Base-by-base conservation (phyloP, 768 basidiomycete species). In the Podaxis carcinomalis region DNA sequence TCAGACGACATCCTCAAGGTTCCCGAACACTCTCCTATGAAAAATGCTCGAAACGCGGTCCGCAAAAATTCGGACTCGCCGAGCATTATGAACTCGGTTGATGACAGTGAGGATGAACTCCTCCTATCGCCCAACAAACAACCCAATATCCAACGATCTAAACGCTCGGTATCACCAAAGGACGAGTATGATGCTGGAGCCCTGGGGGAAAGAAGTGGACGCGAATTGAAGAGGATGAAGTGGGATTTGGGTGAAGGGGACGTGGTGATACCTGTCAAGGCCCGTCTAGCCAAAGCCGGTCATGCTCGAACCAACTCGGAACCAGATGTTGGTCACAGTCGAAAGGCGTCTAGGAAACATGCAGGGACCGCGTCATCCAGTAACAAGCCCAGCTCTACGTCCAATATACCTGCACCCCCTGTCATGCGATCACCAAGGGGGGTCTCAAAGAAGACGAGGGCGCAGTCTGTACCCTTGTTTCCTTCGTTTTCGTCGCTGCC, bases 11-110 rank as follows among this genome's bases (percentile, higher is more conserved):
- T 82, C n/a, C 70, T 84, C 23, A 74, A 72, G 44, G 67, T 83
- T 51, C 72, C 82, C 32, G 75, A 77, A 36, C 70, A 73, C 28
- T 85, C 83, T 21, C 83, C 84, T 1, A 73, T 85, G 72, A 85
- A 85, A 68, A 73, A 76, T 66, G 83, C 83, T 53, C 76, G 77
- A 52, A 76, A 66, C 56, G 69, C 77, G 11, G 65, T 35, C 9
- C 52, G 73, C 51, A 72, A 70, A 61, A 74, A 67, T 64, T 71
- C 65, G 27, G 64, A 56, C 27, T 60, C 63, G 36, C 56, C 54
- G 28, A 55, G 40, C 36, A 47, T 39, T 23, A 47, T 59, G 49
- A 64, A 68, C 19, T 64, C 66, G 44, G 65, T 62, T 5, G 71
- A 70, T 3, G 76, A 77, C 32, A 70, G 70, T 5, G 80, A 82